Percentiles rank a stretch among this genome's conserved stretches.
phyloP scores from a whole-genome alignment of 805 yeast genomes.

The Jamesozyma gamospora region DNA sequence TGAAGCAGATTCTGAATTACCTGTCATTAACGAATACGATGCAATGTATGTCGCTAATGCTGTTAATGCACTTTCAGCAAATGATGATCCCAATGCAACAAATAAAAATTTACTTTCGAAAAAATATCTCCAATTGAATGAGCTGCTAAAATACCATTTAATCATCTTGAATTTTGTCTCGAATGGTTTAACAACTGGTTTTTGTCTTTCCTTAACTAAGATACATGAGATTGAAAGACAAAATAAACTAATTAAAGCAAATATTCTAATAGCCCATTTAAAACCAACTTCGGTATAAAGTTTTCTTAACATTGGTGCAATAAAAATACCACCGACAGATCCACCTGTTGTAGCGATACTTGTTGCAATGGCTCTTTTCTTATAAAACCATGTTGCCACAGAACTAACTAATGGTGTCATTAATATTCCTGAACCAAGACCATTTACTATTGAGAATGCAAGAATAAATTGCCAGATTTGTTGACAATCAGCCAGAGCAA shows the following conservation, averaged over 20 bases:
- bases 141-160: conserved; percentile 22
- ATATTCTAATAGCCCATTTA: conserved; percentile 48
- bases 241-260: conserved; percentile 39
- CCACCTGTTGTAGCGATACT: conserved; percentile 46
- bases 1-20: conserved; percentile 35
- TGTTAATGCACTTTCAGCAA: conserved; percentile 39
- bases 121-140: conserved; percentile 29
- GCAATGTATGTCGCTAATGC: conserved; percentile 42
- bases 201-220: conserved; percentile 35
- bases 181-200: conserved; percentile 26
- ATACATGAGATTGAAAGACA: conserved; percentile 31
- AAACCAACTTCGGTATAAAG: conserved; percentile 44
- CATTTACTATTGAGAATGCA: conserved; percentile 46
- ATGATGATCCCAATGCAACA: conserved; percentile 35
- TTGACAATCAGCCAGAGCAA: conserved; percentile 48
- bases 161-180: conserved; percentile 28
- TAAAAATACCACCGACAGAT: conserved; percentile 45
- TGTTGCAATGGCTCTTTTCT: conserved; percentile 48
- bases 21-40: conserved; percentile 42
- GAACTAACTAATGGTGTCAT: conserved; percentile 54
- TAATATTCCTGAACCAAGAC: conserved; percentile 50
- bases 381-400: conserved; percentile 56
- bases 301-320: conserved; percentile 45
- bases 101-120: conserved; percentile 36
- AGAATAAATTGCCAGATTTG: conserved; percentile 51